phyloP scores from a whole-genome alignment of 2,329 filamentous ascomycete genomes.

The Apiospora arundinis region DNA sequence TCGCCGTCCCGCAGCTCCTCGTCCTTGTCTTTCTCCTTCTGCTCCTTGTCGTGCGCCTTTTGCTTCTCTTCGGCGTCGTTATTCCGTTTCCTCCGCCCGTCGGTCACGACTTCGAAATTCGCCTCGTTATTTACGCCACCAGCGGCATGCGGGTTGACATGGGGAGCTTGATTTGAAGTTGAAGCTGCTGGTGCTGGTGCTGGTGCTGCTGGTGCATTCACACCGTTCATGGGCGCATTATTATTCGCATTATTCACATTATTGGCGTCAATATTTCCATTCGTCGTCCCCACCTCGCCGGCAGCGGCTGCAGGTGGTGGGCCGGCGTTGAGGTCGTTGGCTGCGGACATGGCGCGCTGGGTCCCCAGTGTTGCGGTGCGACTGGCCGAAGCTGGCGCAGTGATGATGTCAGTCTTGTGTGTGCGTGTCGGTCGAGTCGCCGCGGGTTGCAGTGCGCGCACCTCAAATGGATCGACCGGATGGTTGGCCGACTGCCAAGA shows the following conservation, averaged over 20 bases:
- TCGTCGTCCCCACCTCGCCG: neutral
- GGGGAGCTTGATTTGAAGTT: neutral
- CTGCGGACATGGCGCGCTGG: slow-evolving; percentile 1
- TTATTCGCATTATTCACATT: neutral
- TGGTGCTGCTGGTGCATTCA: neutral
- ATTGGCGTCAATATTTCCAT: neutral
- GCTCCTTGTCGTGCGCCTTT: neutral
- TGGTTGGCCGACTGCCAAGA: neutral
- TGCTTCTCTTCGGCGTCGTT: neutral
- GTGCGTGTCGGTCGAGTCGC: neutral
- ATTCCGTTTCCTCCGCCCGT: neutral
- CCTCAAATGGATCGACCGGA: neutral
- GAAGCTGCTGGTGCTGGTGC: too few species aligned
- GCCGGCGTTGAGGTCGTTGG: neutral
- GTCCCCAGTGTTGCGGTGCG: neutral
- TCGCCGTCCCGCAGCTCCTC: neutral
- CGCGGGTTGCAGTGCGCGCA: too few species aligned
- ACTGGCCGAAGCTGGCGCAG: neutral
- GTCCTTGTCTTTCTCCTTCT: neutral
- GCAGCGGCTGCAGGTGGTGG: neutral
- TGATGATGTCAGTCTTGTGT: neutral
- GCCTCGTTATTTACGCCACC: neutral
- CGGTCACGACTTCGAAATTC: neutral
- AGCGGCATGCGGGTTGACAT: neutral
- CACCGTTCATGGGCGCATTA: neutral